phyloP scores from a whole-genome alignment of 2,329 filamentous ascomycete species.

The Blastomyces gilchristii region DNA sequence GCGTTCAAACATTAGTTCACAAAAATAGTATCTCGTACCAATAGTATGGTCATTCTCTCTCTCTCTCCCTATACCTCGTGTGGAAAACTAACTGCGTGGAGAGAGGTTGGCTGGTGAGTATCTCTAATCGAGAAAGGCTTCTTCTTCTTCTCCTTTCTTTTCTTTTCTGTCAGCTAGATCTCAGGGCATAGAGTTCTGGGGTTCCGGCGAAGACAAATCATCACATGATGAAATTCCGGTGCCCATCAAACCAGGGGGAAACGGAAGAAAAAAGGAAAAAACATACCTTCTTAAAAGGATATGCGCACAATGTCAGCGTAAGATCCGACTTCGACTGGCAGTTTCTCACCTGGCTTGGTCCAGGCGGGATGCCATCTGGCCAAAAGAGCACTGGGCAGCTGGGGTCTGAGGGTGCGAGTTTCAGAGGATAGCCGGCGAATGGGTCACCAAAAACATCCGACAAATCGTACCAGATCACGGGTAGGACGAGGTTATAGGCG shows the following conservation, averaged over 20 bases:
- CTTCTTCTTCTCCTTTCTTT: neutral
- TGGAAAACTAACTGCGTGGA: neutral
- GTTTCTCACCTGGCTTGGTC: constrained; percentile 24
- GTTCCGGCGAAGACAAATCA: neutral
- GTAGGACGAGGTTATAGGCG: constrained; percentile 36
- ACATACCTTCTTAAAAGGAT: neutral
- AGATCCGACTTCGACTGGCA: constrained; percentile 22
- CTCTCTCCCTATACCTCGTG: neutral
- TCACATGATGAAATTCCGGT: neutral
- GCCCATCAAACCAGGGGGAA: neutral
- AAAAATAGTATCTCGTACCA: neutral
- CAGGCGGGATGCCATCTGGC: constrained; percentile 23
- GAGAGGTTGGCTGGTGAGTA: neutral
- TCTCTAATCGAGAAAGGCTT: neutral
- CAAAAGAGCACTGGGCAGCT: constrained; percentile 25
- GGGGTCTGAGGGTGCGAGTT: constrained; percentile 19
- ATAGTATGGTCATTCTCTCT: neutral
- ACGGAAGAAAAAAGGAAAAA: neutral
- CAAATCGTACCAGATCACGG: constrained; percentile 37
- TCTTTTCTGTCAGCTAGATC: neutral
- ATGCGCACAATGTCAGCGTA: constrained; percentile 23
- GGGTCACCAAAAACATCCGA: constrained; percentile 36
- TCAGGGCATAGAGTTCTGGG: neutral
- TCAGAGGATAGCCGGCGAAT: constrained; percentile 25
- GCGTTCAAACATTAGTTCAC: neutral